Evolutionary conservation across 768 basidiomycete genomes (phyloP), one percentile per base, ranked within the genome.

Genomic region (Termitomyces sp.): DNA sequence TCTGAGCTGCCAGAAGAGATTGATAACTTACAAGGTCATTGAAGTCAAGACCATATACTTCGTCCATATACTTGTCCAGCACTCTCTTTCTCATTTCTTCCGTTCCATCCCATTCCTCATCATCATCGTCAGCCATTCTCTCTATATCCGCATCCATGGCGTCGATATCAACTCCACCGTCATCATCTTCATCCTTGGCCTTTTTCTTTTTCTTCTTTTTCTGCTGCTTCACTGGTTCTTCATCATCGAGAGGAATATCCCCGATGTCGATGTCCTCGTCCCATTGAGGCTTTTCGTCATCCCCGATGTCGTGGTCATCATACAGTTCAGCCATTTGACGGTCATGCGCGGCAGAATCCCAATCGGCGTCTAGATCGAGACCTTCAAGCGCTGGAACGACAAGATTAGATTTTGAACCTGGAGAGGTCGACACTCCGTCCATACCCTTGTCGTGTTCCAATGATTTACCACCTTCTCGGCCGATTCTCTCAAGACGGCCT

Each of bases 311-410:
- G 3, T 80, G 82, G 23, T 75, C 76, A 11, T 74, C 82, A 63
- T 94, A 91, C 23, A 98, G 66, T 20, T 76, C 79, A 0, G 81
- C 76, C 88, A 99, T 94, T 66, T 92, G 89, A 33, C 68, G 70
- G 59, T 97, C 94, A 64, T 97, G 91, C 52, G 82, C 81, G 11
- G 79, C 83, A 12, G 92, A 88, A 63, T 98, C 93, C 89, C 92
- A 98, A 42, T 98, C 94, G 1, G 85, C 91, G 11, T 98, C 94
- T 6, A 99, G 72, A 62, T 96, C 92, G 3, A 96, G 76, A 39
- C 80, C 82, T 50, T 78, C 73, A 48, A 94, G 68, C 3, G 82
- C 90, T 84, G 61, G 10, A 48, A 13, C 52, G 6, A 42, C 25
- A 25, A 18, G 16, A 12, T 55, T 3, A 60, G 49, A 29, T 50